phyloP scores from a whole-genome alignment of 306 rosid genomes.

The Acmispon strigosus region DNA sequence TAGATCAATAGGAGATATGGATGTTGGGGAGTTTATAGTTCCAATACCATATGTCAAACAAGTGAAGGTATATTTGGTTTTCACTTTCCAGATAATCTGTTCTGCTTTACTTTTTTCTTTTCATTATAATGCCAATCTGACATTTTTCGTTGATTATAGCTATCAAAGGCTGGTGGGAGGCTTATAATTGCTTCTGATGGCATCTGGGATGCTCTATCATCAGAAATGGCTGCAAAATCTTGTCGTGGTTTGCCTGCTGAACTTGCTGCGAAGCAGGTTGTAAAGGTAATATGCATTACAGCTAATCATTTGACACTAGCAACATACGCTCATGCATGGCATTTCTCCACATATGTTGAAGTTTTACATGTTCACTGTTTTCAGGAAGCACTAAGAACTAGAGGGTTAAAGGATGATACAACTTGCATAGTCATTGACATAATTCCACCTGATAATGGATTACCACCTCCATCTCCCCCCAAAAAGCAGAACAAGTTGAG shows the following conservation, averaged over 20 bases:
- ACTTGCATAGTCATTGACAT: constrained; percentile 88
- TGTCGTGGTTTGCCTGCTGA: constrained; percentile 89
- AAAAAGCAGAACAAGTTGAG: constrained; percentile 57
- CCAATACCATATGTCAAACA: constrained; percentile 92
- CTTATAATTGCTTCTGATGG: constrained; percentile 96
- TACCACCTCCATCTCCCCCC: constrained; percentile 50
- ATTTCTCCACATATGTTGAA: neutral
- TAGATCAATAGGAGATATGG: constrained; percentile 95
- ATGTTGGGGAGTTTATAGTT: constrained; percentile 94
- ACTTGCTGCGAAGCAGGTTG: constrained; percentile 93
- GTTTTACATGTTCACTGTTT: constrained; percentile 1
- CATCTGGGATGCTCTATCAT: constrained; percentile 92
- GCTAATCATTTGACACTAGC: constrained; percentile 9
- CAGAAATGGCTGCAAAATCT: constrained; percentile 80
- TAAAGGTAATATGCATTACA: constrained; percentile 52
- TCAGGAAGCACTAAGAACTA: constrained; percentile 74
- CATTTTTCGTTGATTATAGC: constrained; percentile 34
- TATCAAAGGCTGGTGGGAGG: constrained; percentile 85
- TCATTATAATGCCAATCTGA: constrained; percentile 17
- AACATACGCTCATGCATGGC: neutral
- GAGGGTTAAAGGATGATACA: constrained; percentile 92
- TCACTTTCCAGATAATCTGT: neutral
- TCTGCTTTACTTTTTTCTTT: neutral
- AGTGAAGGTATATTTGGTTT: constrained; percentile 59
- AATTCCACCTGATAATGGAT: constrained; percentile 66